These are phyloP conservation scores for Platanthera guangdongensis DNA, from an alignment of 106 monocot species.

Conservation along the genomic window DNA sequence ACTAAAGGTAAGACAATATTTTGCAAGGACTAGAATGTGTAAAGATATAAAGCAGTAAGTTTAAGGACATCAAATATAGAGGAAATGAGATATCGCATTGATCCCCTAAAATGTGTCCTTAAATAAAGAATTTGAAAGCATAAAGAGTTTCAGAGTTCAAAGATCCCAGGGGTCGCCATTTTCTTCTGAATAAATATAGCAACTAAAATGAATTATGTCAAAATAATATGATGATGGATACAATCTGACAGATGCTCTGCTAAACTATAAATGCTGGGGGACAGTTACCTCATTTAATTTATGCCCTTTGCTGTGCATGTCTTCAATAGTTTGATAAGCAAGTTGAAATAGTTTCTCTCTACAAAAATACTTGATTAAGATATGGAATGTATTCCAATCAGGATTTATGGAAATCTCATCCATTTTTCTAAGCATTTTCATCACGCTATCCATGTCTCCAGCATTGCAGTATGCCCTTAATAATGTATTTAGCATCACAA, in stretches of 20 bases:
- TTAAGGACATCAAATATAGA: neutral
- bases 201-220: neutral
- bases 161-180: neutral
- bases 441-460: constrained; percentile 84
- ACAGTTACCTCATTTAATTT: constrained; percentile 70
- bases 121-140: neutral
- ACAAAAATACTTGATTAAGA: constrained; percentile 74
- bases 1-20: neutral
- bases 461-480: constrained; percentile 80
- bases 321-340: constrained; percentile 69
- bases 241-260: neutral
- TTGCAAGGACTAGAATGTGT: neutral
- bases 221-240: neutral
- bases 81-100: neutral
- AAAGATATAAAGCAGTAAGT: neutral
- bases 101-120: neutral
- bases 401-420: constrained; percentile 67
- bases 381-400: constrained; percentile 96
- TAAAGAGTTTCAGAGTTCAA: neutral
- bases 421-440: constrained; percentile 73
- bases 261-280: neutral
- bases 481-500: constrained; percentile 83
- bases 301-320: constrained; percentile 82
- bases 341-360: constrained; percentile 80
- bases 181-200: neutral